Percentiles rank a stretch among this genome's conserved stretches.
These are phyloP conservation scores for Pseudogymnoascus sp. DNA, from an alignment of 2,329 filamentous ascomycete species.

Conservation along the genomic window DNA sequence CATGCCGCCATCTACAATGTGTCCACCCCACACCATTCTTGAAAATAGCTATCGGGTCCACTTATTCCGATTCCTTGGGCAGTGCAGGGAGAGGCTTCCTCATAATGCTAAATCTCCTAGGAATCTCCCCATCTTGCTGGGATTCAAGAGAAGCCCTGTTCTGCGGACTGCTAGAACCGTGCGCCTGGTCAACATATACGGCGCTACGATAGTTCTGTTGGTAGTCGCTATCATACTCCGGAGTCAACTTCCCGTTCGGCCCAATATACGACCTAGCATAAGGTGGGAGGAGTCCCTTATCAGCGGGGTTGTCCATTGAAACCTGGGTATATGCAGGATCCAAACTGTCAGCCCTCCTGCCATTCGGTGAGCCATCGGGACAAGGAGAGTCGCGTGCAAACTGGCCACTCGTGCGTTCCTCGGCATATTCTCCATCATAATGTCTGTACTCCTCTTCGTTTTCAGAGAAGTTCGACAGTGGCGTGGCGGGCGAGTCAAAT, in stretches of 20 bases:
- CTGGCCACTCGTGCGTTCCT: not conserved
- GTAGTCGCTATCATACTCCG: constrained; percentile 3
- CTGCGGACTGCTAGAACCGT: not conserved
- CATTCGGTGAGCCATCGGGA: not conserved
- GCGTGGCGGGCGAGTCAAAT: constrained; percentile 19
- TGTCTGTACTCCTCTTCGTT: not conserved
- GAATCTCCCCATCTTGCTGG: not conserved
- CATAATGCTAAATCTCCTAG: constrained; percentile 17
- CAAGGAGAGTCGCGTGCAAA: not conserved
- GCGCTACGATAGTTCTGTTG: not conserved
- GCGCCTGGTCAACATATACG: not conserved
- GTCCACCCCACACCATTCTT: not conserved
- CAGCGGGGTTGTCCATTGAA: not conserved
- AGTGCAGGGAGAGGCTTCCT: constrained; percentile 39
- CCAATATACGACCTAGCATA: not conserved
- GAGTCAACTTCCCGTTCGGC: not conserved
- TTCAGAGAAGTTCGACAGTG: constrained; percentile 19
- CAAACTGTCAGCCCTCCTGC: not conserved
- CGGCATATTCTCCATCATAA: not conserved
- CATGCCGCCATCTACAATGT: not conserved
- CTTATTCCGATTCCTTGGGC: constrained; percentile 19
- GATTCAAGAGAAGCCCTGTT: not conserved
- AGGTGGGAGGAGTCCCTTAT: not conserved
- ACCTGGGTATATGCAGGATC: not conserved
- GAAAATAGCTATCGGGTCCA: not conserved